These are phyloP conservation scores for Dioszegia crocea DNA, from an alignment of 768 basidiomycete species.

Conservation along the genomic window DNA sequence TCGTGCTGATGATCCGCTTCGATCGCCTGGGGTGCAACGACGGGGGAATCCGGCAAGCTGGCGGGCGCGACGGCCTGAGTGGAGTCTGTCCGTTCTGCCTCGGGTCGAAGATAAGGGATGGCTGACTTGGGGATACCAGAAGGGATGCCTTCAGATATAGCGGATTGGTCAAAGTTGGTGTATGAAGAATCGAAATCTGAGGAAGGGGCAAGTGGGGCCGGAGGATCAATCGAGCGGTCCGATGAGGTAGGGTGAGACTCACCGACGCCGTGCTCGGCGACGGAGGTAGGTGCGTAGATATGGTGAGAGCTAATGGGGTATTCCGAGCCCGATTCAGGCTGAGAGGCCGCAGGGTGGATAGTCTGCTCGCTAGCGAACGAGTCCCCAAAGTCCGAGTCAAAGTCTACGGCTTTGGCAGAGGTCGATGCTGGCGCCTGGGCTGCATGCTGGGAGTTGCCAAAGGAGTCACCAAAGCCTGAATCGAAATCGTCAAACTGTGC, in stretches of 20 bases:
- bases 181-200: too few species aligned
- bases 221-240: background rate
- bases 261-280: too few species aligned
- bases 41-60: slow-evolving; percentile 37
- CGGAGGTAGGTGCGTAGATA: background rate
- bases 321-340: slow-evolving; percentile 3
- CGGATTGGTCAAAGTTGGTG: slow-evolving; percentile 47
- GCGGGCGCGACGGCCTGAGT: slow-evolving; percentile 37
- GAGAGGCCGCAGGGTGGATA: background rate
- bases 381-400: slow-evolving; percentile 42
- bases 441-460: background rate
- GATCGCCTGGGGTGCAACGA: slow-evolving; percentile 3
- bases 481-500: slow-evolving; percentile 7
- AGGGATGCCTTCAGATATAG: slow-evolving; percentile 39
- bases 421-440: background rate
- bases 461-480: slow-evolving; percentile 8
- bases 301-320: too few species aligned
- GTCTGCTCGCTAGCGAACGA: slow-evolving; percentile 40
- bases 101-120: slow-evolving; percentile 28
- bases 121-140: slow-evolving; percentile 52
- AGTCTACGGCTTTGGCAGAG: slow-evolving; percentile 15
- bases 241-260: background rate
- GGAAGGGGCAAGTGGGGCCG: too few species aligned
- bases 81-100: slow-evolving; percentile 37
- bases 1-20: slow-evolving; percentile 11